A percentile compares a stretch with the other conserved stretches of the same genome.
These are phyloP conservation scores for Linnemannia elongata DNA, from an alignment of 192 early-diverging fungal species.

Conservation along the genomic window DNA sequence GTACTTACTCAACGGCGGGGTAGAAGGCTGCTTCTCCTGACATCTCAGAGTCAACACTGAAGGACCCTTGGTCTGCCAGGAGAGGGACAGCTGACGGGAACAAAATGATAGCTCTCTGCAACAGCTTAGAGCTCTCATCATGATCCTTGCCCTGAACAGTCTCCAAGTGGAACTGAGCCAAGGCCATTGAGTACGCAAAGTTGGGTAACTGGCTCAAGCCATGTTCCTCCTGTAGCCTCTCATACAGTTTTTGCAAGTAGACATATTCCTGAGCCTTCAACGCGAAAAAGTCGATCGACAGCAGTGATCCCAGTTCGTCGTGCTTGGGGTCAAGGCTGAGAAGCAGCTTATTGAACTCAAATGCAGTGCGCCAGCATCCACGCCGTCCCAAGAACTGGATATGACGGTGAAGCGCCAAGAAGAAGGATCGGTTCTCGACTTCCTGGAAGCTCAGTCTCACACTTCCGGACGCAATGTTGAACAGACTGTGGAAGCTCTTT, in stretches of 20 bases:
- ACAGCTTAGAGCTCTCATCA: constrained; percentile 63
- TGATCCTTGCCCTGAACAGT: constrained; percentile 32
- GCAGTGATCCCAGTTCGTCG: constrained; percentile 82
- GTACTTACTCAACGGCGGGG: constrained; percentile 51
- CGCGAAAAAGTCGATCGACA: constrained; percentile 90
- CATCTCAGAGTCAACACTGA: constrained; percentile 69
- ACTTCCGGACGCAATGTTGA: constrained; percentile 76
- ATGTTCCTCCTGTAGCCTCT: constrained; percentile 47
- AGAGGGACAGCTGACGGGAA: constrained; percentile 78
- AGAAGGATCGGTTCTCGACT: constrained; percentile 87
- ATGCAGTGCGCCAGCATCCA: constrained; percentile 94
- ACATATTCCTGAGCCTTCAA: constrained; percentile 81
- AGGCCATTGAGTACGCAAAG: constrained; percentile 81
- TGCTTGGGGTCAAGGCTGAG: constrained; percentile 78
- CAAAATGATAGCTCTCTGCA: constrained; percentile 77
- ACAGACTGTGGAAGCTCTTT: constrained; percentile 81
- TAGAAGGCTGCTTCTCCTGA: constrained; percentile 68
- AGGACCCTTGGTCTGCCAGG: constrained; percentile 75
- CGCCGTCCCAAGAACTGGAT: constrained; percentile 87
- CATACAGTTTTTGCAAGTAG: constrained; percentile 63
- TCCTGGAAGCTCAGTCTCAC: constrained; percentile 77
- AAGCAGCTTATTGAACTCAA: constrained; percentile 85
- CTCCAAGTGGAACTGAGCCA: constrained; percentile 85
- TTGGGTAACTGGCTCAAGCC: constrained; percentile 72
- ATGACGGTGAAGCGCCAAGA: constrained; percentile 86